Evolutionary conservation across 139 green algal species (phyloP).

Genomic region (Coelastrella sp.): DNA sequence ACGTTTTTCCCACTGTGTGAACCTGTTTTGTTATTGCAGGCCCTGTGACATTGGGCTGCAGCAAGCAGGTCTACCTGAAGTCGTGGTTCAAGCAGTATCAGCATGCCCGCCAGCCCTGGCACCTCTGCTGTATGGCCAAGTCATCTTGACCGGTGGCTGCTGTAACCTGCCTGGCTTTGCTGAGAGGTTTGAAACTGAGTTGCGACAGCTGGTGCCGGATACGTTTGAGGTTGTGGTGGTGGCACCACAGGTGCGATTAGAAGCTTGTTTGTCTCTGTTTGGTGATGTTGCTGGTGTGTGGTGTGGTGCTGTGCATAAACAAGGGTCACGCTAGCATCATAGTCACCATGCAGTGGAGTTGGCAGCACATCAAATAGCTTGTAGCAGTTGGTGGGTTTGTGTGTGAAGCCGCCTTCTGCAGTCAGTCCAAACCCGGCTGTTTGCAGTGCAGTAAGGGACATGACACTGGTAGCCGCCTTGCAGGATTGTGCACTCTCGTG

Average conservation of each 20-base stretch:
- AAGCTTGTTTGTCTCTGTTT: no score
- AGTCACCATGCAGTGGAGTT: no score
- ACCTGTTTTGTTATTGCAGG: neutral
- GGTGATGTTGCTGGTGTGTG: no score
- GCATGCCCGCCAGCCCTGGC: slow-evolving; percentile 74
- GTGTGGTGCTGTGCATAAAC: no score
- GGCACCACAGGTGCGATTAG: slow-evolving; percentile 49
- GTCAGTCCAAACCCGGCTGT: no score
- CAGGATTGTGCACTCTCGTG: no score
- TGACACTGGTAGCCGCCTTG: no score
- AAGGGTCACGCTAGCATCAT: no score
- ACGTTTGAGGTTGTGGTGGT: slow-evolving; percentile 71
- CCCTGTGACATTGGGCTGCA: slow-evolving; percentile 75
- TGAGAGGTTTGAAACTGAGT: slow-evolving; percentile 68
- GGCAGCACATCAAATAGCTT: no score
- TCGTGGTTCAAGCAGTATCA: slow-evolving; percentile 57
- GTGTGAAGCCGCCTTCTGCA: no score
- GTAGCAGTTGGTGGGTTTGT: no score
- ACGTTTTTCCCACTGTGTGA: neutral
- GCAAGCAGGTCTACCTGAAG: slow-evolving; percentile 74
- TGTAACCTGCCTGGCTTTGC: slow-evolving; percentile 77
- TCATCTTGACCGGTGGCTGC: slow-evolving; percentile 67
- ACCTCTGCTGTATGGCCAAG: slow-evolving; percentile 84
- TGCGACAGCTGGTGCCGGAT: slow-evolving; percentile 80
- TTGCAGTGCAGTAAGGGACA: no score